Evolutionary conservation across 495 filamentous ascomycete species (phyloP).

Genomic region (Trichoderma gamsii): DNA sequence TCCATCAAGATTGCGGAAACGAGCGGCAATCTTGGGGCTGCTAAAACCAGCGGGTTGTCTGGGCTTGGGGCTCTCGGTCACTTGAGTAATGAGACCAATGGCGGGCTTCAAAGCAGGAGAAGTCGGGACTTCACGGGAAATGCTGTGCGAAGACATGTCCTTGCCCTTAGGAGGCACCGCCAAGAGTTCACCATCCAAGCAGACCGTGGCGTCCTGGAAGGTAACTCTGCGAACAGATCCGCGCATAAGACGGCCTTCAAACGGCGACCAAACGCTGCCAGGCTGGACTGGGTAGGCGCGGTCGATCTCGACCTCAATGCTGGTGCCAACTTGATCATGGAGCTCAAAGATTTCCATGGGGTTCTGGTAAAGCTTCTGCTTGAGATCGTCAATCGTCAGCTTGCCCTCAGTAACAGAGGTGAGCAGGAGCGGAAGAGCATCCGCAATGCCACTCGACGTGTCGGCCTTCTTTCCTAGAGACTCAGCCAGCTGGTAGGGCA

Average conservation of each 20-base stretch:
- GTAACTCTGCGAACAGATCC: slow-evolving; percentile 72
- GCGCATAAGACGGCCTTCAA: slow-evolving; percentile 63
- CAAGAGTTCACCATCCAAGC: slow-evolving; percentile 64
- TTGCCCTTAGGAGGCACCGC: slow-evolving; percentile 53
- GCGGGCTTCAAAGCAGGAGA: slow-evolving; percentile 44
- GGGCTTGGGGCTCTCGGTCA: slow-evolving; percentile 24
- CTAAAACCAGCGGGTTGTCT: slow-evolving; percentile 11
- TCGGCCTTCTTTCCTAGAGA: slow-evolving; percentile 45
- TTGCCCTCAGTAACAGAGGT: slow-evolving; percentile 72
- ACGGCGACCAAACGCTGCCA: slow-evolving; percentile 62
- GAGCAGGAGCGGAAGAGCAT: slow-evolving; percentile 70
- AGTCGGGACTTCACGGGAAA: slow-evolving; percentile 49
- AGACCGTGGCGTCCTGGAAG: slow-evolving; percentile 70
- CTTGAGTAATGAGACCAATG: slow-evolving; percentile 26
- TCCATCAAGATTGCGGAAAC: slow-evolving; percentile 21
- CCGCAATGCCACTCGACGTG: slow-evolving; percentile 61
- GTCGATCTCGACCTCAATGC: slow-evolving; percentile 69
- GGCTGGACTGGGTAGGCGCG: slow-evolving; percentile 56
- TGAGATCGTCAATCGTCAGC: slow-evolving; percentile 69
- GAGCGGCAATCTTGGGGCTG: neutral
- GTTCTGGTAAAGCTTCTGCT: slow-evolving; percentile 65
- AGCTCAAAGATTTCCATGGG: slow-evolving; percentile 83
- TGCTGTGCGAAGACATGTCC: slow-evolving; percentile 71
- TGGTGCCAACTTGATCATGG: slow-evolving; percentile 71
- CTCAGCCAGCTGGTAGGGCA: slow-evolving; percentile 71